Evolutionary conservation across 169 alveolate species (phyloP).

Genomic region (Cryptosporidium andersoni): DNA sequence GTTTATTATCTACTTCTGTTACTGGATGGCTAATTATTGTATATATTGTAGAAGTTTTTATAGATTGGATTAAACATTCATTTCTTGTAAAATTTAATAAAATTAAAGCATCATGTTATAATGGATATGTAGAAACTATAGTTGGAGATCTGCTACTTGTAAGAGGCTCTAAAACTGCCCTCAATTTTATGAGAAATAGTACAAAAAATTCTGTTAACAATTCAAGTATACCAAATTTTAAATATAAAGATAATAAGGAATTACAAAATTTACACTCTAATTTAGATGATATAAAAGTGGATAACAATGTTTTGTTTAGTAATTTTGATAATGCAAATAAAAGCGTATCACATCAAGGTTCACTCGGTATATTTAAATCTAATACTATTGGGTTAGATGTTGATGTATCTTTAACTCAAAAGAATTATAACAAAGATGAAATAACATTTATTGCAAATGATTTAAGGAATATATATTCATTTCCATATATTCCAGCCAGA

Average conservation of each 20-base stretch:
- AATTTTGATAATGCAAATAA: too few species aligned
- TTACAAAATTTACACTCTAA: background rate
- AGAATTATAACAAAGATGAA: constrained; percentile 4
- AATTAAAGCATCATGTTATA: constrained; percentile 73
- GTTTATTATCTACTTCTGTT: constrained; percentile 64
- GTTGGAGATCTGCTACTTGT: constrained; percentile 64
- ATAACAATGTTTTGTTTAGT: background rate
- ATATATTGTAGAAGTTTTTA: constrained; percentile 81
- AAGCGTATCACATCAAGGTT: background rate
- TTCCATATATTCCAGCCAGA: constrained; percentile 61
- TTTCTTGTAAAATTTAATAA: constrained; percentile 84
- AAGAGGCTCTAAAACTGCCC: constrained; percentile 61
- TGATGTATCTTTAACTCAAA: constrained; percentile 46
- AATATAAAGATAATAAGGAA: background rate
- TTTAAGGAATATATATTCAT: constrained; percentile 48
- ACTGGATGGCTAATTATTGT: constrained; percentile 77
- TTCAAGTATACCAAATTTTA: background rate
- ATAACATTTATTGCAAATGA: constrained; percentile 40
- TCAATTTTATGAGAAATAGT: constrained; percentile 5
- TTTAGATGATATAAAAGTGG: background rate
- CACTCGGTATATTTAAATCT: constrained; percentile 8
- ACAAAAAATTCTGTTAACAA: constrained; percentile 3
- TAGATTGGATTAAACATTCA: constrained; percentile 85
- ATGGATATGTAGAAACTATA: constrained; percentile 41
- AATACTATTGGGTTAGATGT: constrained; percentile 60